Base-by-base conservation (phyloP, 2,329 filamentous ascomycete species). In the Colletotrichum falcatum region DNA sequence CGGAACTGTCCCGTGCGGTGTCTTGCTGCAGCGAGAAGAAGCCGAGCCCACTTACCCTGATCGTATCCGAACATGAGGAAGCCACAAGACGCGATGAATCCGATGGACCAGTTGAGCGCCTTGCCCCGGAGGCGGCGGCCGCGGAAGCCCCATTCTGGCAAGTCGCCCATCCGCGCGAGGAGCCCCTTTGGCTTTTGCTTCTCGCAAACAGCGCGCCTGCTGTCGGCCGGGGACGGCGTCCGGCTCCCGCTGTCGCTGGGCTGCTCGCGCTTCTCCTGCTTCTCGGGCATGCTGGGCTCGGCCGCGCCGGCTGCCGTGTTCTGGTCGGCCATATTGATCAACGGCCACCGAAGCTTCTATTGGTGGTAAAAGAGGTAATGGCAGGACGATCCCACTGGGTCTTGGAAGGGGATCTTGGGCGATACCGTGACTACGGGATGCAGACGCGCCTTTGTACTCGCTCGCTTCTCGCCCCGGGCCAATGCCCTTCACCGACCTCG, bases 11-110 rank as follows among this genome's bases (percentile, higher is more conserved):
- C 11, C 12, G 3, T 1, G 9, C 8, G 1, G 0, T 11, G 33
- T n/a, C n/a, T n/a, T n/a, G n/a, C n/a, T n/a, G n/a, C n/a, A n/a
- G n/a, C n/a, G n/a, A n/a, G n/a, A n/a, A n/a, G 37, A 33, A 18
- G 26, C 5, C 39, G 26, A 8, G 20, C 18, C n/a, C 42, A 44
- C 42, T 44, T 14, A 51, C 49, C 60, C 58, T 77, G 76, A 28
- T 78, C 77, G 48, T 78, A 77, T 18, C 76, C 75, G 48, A 78
- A 76, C 75, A 76, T 77, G 58, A 77, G 73, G 63, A 78, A 78
- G 1, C 76, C 77, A 20, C 76, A 78, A 1, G 73, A 76, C 1
- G 76, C 77, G 58, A 78, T 77, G 66, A 76, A 70, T 2, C 77
- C 77, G 26, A 78, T 78, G 62, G 60, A 60, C 72, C 74, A 77